Percentiles rank a stretch among this genome's conserved stretches.
These are phyloP conservation scores for Leavenworthia alabamica DNA, from an alignment of 345 rosid species.

Conservation along the genomic window DNA sequence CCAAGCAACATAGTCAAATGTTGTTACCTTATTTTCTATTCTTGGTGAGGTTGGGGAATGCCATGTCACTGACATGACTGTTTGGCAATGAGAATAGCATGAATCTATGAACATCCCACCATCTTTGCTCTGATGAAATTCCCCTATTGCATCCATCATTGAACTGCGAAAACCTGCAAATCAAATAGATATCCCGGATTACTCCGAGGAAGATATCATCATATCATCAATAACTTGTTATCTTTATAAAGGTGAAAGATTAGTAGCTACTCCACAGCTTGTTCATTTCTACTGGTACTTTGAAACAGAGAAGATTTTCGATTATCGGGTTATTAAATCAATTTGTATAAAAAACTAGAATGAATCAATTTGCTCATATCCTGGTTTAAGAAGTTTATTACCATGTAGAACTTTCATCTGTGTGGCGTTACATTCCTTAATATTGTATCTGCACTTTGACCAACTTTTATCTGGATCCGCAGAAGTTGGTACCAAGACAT, in stretches of 20 bases:
- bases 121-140: constrained; percentile 39
- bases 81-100: constrained; percentile 78
- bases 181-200: constrained; percentile 11
- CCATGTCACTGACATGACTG: constrained; percentile 57
- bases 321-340: background rate
- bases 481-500: constrained; percentile 58
- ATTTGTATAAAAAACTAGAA: background rate
- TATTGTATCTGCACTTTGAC: constrained; percentile 59
- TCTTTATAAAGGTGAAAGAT: background rate
- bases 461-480: constrained; percentile 53
- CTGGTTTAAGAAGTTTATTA: constrained; percentile 22
- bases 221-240: constrained; percentile 1
- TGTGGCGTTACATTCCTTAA: constrained; percentile 48
- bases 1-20: background rate
- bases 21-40: constrained; percentile 53
- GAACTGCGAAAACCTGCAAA: constrained; percentile 60
- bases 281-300: background rate
- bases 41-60: constrained; percentile 63
- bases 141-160: constrained; percentile 44
- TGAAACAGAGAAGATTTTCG: background rate
- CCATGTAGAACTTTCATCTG: constrained; percentile 63
- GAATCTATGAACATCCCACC: constrained; percentile 77
- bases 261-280: background rate
- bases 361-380: background rate
- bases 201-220: constrained; percentile 8